Conservation (phyloP, 768 basidiomycete genomes). For the Boletus tomentosulus region DNA sequence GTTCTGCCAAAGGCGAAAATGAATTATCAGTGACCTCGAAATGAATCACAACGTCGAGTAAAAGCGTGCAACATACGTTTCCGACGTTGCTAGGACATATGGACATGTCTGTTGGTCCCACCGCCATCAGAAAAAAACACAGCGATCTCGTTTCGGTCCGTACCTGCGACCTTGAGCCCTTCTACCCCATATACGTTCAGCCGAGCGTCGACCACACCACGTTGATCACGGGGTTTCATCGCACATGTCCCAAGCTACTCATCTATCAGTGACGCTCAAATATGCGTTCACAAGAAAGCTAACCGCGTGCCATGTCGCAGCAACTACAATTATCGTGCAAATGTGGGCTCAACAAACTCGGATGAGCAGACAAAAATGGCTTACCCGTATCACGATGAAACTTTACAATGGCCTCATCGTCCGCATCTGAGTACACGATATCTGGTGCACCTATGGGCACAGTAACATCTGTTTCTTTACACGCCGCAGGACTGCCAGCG, state of each 20-base stretch:
- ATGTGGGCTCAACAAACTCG: not conserved
- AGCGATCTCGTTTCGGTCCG: not conserved
- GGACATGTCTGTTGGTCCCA: conserved; percentile 32
- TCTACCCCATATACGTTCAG: conserved; percentile 61
- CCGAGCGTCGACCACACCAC: conserved; percentile 59
- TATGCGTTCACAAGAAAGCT: not conserved
- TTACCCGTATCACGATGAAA: conserved; percentile 13
- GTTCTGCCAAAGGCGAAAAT: not conserved
- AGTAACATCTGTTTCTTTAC: conserved; percentile 15
- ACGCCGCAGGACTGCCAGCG: conserved; percentile 22
- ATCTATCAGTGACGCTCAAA: not conserved
- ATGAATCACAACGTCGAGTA: too few relatives aligned
- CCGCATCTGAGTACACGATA: conserved; percentile 31
- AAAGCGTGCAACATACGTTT: conserved; percentile 10
- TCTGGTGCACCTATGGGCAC: conserved; percentile 24
- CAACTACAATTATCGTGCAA: not conserved
- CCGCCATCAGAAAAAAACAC: not conserved
- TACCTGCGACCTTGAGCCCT: conserved; percentile 59
- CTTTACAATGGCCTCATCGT: conserved; percentile 30
- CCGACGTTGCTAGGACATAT: conserved; percentile 29
- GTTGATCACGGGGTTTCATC: conserved; percentile 57
- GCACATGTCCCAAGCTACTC: conserved; percentile 59
- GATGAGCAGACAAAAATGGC: too few relatives aligned
- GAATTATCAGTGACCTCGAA: not conserved
- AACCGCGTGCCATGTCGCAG: not conserved